These are phyloP conservation scores for Mallotus japonicus DNA, from an alignment of 441 rosid species.

Conservation along the genomic window DNA sequence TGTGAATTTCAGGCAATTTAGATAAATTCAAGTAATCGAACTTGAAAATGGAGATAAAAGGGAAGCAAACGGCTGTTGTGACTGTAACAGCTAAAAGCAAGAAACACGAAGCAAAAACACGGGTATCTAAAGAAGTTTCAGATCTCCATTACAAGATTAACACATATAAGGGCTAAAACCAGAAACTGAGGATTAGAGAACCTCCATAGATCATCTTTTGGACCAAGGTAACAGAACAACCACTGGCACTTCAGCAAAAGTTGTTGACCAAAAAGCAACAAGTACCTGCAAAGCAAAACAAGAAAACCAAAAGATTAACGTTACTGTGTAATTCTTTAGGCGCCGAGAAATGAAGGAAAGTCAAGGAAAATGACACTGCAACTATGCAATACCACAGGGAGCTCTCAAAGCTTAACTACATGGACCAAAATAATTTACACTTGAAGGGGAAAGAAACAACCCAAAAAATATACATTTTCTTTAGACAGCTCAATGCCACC, in stretches of 20 bases:
- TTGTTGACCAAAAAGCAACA: constrained; percentile 18
- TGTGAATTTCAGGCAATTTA: background rate
- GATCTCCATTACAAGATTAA: constrained; percentile 6
- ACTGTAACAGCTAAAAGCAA: background rate
- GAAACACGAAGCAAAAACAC: background rate
- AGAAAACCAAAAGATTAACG: constrained; percentile 16
- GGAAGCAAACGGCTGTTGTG: background rate
- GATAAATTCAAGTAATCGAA: background rate
- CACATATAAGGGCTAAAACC: background rate
- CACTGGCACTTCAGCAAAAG: constrained; percentile 19
- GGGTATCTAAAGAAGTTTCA: constrained; percentile 3
- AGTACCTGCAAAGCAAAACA: constrained; percentile 35
- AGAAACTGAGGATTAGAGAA: background rate
- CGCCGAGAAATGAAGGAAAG: constrained; percentile 21
- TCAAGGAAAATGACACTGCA: constrained; percentile 19
- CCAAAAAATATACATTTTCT: background rate
- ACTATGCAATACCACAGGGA: background rate
- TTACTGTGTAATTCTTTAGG: background rate
- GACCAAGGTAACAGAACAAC: background rate
- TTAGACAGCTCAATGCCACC: constrained; percentile 18
- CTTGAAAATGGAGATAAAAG: constrained; percentile 3
- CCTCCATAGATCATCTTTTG: background rate
- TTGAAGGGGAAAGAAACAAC: background rate
- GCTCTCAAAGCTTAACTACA: constrained; percentile 3
- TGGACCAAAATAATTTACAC: constrained; percentile 3